Evolutionary conservation across 169 alveolate species (phyloP), one percentile per base, ranked within the genome.

Genomic region (Besnoitia besnoiti): DNA sequence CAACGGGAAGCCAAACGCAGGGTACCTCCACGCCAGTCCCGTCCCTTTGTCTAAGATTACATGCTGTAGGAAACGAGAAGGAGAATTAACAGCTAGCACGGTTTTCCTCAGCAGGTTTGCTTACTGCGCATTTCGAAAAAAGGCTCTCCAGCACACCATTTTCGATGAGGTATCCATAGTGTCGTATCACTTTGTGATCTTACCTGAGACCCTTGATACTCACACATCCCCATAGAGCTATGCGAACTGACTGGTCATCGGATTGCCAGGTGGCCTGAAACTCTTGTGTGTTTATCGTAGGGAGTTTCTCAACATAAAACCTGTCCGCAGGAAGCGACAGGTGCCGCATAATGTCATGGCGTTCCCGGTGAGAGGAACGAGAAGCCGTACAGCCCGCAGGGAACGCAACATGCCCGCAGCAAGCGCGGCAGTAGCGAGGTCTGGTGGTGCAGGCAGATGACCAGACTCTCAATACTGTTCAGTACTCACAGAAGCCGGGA

Each of bases 401-500:
- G 67, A n/a, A 55, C 33, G 30, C 30, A 16, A 55, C 67, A 8
- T 19, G 12, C 67, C 24, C 33, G 4, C 27, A n/a, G 24, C 55
- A 55, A 55, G n/a, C n/a, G n/a, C n/a, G n/a, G n/a, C n/a, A n/a
- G n/a, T n/a, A n/a, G n/a, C n/a, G n/a, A n/a, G n/a, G n/a, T n/a
- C n/a, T n/a, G n/a, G n/a, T n/a, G n/a, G n/a, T n/a, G n/a, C n/a
- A n/a, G n/a, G n/a, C n/a, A n/a, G n/a, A n/a, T n/a, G n/a, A n/a
- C n/a, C n/a, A n/a, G n/a, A n/a, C n/a, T n/a, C n/a, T n/a, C n/a
- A n/a, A n/a, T n/a, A n/a, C n/a, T n/a, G n/a, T n/a, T n/a, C 10
- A n/a, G n/a, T n/a, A 77, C 87, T 77, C 30, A 77, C 87, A 77
- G 55, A 44, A 77, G 33, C 33, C 55, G 87, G 59, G 87, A 39